Evolutionary conservation across 257 asterid species (phyloP), one percentile per base, ranked within the genome.

Genomic region (Ilex aquifolium): DNA sequence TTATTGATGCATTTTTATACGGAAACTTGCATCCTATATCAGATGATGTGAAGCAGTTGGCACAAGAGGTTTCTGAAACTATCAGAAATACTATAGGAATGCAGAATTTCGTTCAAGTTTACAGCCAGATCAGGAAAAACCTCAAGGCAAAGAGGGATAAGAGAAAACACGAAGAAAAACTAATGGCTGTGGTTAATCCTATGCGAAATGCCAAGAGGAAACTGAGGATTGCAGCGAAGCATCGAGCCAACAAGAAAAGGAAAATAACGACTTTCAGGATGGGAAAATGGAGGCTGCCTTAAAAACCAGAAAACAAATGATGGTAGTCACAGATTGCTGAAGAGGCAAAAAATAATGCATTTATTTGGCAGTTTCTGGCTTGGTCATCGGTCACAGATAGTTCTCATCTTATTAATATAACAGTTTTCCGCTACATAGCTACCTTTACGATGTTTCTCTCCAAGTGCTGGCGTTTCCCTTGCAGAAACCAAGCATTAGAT

Each of bases 111-210:
- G 85, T 85, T 21, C 90, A 83, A 52, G 69, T 89, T 13, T 80
- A 80, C 81, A 79, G 80, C 68, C 82, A 74, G 51, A 82, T 90
- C 66, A 74, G 80, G 79, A 87, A 87, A 65, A 76, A 60, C 65
- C 79, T 90, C 32, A 85, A 87, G 75, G 76, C 56, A 51, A 90
- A 83, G 81, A 78, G 99, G 60, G 99, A 93, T 29, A 87, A 90
- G 82, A 82, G 99, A 85, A 86, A 85, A 71, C 88, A 74, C n/a
- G 96, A 72, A 68, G 94, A 80, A 46, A 90, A 85, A 80, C 69
- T 83, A 4, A 85, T 85, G 88, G 95, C 97, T 17, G 99, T 90
- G 21, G 92, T 87, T 10, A 83, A 93, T 76, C 99, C 97, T 7
- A 50, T 50, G 61, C 77, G 94, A 63, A 90, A 87, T 17, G 99